phyloP scores from a whole-genome alignment of 78 protist species.

The Dictyostelium intermedium region DNA sequence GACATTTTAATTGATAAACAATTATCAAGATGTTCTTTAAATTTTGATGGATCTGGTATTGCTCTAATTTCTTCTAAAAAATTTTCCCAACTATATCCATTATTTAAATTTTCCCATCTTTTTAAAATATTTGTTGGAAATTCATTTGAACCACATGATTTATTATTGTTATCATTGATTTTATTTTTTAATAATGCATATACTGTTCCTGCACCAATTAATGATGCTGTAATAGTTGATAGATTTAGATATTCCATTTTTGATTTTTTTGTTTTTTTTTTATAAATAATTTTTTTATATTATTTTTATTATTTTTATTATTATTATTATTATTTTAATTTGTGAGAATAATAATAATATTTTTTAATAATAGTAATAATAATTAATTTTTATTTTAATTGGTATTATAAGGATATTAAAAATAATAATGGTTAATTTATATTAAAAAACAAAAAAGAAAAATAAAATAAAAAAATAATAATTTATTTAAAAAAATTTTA shows the following conservation, averaged over 20 bases:
- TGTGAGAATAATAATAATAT: no score
- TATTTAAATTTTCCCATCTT: not conserved
- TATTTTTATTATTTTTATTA: no score
- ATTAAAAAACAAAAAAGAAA: no score
- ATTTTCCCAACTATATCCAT: conserved; percentile 9
- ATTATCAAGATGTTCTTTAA: not conserved
- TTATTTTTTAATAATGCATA: not conserved
- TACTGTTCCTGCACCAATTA: not conserved
- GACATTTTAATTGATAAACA: not conserved
- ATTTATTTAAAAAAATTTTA: no score
- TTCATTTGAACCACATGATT: not conserved
- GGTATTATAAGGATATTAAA: no score
- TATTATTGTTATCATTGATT: not conserved
- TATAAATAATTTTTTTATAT: no score
- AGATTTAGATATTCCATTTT: not conserved
- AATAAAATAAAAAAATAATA: no score
- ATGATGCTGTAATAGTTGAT: not conserved
- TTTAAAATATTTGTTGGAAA: conserved; percentile 3
- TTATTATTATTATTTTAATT: no score
- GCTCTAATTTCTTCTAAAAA: not conserved
- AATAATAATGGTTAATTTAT: no score
- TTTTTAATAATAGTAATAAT: no score
- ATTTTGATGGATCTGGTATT: not conserved
- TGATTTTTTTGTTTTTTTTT: no score
- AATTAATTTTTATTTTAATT: no score